Conservation (phyloP, 768 basidiomycete species). For the Paxillus involutus region DNA sequence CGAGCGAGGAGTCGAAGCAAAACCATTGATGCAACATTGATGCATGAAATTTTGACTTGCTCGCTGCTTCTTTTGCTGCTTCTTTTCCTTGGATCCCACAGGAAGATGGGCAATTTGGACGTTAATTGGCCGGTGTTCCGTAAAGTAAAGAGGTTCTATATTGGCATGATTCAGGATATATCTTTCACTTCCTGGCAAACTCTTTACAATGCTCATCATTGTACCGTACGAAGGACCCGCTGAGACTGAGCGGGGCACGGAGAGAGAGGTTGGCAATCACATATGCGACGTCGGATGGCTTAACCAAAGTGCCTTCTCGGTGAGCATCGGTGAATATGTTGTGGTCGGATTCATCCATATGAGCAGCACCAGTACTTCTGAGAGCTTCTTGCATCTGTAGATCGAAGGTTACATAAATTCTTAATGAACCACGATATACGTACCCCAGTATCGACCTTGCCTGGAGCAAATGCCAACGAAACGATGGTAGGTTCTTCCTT, state of each 20-base stretch:
- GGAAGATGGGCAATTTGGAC: neutral
- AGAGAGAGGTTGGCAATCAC: constrained; percentile 78
- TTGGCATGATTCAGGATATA: neutral
- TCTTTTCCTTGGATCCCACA: constrained; percentile 12
- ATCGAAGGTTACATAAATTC: constrained; percentile 1
- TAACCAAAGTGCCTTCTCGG: constrained; percentile 67
- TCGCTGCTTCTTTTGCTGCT: too few relatives aligned
- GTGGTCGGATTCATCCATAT: constrained; percentile 58
- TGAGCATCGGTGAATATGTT: constrained; percentile 57
- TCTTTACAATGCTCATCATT: constrained; percentile 65
- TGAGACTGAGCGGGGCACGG: constrained; percentile 58
- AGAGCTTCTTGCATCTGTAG: constrained; percentile 69
- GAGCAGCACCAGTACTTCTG: constrained; percentile 46
- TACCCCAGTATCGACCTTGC: constrained; percentile 83
- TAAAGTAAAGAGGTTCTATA: neutral
- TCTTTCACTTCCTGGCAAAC: constrained; percentile 40
- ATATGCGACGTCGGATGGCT: constrained; percentile 71
- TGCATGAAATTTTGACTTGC: constrained; percentile 2
- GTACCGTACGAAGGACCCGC: constrained; percentile 83
- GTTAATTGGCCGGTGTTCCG: neutral
- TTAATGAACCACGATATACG: constrained; percentile 22
- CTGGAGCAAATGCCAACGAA: constrained; percentile 80
- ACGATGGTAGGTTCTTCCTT: constrained; percentile 78
- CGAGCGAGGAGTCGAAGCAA: neutral
- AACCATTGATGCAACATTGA: neutral